A percentile compares a stretch with the other conserved stretches of the same genome.
Evolutionary conservation across 176 grass and related monocot species (phyloP).

Genomic region (Oryza australiensis): DNA sequence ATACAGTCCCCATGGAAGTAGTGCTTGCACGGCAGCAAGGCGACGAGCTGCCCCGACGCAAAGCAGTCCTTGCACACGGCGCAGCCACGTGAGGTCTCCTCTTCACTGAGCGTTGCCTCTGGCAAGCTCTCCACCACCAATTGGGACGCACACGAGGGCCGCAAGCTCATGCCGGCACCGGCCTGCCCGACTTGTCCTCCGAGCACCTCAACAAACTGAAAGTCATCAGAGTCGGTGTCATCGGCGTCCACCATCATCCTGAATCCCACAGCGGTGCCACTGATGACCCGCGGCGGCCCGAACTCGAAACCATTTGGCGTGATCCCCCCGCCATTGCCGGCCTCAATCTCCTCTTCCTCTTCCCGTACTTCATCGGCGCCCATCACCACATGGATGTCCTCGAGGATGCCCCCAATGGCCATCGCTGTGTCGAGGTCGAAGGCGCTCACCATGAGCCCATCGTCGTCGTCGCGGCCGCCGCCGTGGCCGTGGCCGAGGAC

Average conservation of each 20-base stretch:
- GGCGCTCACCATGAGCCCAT: neutral
- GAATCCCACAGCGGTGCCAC: neutral
- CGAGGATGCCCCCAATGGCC: neutral
- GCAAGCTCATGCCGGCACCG: neutral
- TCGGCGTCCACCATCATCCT: constrained; percentile 6
- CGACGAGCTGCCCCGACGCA: neutral
- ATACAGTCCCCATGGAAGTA: constrained; percentile 71
- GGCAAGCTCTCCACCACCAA: constrained; percentile 48
- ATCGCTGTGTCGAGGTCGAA: neutral
- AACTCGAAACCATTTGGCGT: constrained; percentile 27
- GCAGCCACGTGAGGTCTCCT: constrained; percentile 33
- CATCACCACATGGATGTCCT: neutral
- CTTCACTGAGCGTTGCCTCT: constrained; percentile 21
- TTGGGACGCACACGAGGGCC: constrained; percentile 36
- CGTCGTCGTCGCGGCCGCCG: neutral
- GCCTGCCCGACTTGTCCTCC: neutral
- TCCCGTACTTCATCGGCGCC: neutral
- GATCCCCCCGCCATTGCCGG: neutral
- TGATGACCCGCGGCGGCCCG: neutral
- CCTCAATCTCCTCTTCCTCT: neutral
- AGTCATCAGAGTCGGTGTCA: neutral
- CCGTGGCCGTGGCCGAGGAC: neutral
- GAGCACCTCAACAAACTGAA: neutral
- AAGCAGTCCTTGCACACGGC: constrained; percentile 72
- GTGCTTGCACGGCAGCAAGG: constrained; percentile 64